A percentile compares a stretch with the other conserved stretches of the same genome.
phyloP scores from a whole-genome alignment of 371 early-diverging fungal species.

The Mucor velutinosus region DNA sequence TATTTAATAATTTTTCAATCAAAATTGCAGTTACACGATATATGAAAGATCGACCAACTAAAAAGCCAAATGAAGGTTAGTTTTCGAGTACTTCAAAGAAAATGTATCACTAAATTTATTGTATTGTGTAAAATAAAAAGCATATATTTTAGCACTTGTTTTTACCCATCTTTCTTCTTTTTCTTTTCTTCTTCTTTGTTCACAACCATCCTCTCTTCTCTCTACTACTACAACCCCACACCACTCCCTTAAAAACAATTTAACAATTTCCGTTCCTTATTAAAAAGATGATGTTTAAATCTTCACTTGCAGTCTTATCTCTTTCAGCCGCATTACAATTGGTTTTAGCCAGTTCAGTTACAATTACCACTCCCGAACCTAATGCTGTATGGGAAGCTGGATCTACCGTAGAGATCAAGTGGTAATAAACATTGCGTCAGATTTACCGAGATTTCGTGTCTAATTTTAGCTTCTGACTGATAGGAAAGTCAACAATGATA shows the following conservation, averaged over 20 bases:
- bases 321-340: conserved; percentile 20
- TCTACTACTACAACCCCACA: background rate
- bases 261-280: conserved; percentile 14
- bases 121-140: conserved; percentile 6
- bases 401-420: conserved; percentile 41
- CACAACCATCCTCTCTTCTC: background rate
- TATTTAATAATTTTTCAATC: conserved; percentile 1
- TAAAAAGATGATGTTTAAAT: conserved; percentile 14
- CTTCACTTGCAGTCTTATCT: conserved; percentile 16
- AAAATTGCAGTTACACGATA: conserved; percentile 8
- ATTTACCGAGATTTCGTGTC: background rate
- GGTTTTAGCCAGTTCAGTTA: conserved; percentile 29
- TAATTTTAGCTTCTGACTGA: background rate
- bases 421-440: conserved; percentile 23
- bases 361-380: conserved; percentile 31
- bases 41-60: conserved; percentile 10
- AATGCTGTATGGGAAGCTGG: conserved; percentile 36
- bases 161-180: background rate
- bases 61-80: background rate
- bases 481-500: conserved; percentile 22
- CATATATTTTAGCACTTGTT: background rate
- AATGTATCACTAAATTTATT: conserved; percentile 28
- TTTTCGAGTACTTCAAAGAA: background rate
- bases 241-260: conserved; percentile 8
- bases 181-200: conserved; percentile 3